Evolutionary conservation across 2,329 filamentous ascomycete species (phyloP).

Genomic region (Epichloe festucae): DNA sequence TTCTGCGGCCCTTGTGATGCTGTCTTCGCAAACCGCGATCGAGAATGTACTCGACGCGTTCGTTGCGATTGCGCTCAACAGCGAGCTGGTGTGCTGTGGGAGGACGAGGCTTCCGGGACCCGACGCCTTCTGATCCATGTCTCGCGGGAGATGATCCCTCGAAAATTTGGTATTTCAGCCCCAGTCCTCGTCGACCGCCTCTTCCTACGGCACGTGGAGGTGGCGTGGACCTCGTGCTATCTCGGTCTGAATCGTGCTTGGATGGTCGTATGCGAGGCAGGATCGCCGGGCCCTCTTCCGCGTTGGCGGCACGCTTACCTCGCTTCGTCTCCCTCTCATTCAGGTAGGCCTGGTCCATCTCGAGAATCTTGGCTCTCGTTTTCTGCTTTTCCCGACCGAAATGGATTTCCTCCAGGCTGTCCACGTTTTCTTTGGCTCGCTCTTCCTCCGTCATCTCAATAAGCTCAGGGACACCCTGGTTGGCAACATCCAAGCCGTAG

Average conservation of each 20-base stretch:
- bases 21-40: slow-evolving; percentile 57
- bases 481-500: slow-evolving; percentile 50
- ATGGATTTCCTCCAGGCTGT: slow-evolving; percentile 53
- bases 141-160: slow-evolving; percentile 49
- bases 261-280: slow-evolving; percentile 50
- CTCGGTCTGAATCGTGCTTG: slow-evolving; percentile 41
- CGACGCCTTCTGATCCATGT: slow-evolving; percentile 40
- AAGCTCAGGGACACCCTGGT: slow-evolving; percentile 57
- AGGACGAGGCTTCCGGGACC: slow-evolving; percentile 53
- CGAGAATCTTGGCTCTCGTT: slow-evolving; percentile 61
- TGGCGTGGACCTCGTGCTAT: slow-evolving; percentile 31
- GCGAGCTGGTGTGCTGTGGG: slow-evolving; percentile 73
- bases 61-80: slow-evolving; percentile 64
- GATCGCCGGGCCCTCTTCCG: slow-evolving; percentile 44
- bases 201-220: slow-evolving; percentile 21
- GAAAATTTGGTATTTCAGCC: slow-evolving; percentile 46
- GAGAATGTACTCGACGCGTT: slow-evolving; percentile 71
- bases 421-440: slow-evolving; percentile 58
- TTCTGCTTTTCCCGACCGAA: slow-evolving; percentile 64
- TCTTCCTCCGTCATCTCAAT: slow-evolving; percentile 52
- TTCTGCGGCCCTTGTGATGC: slow-evolving; percentile 50
- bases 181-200: slow-evolving; percentile 13
- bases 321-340: slow-evolving; percentile 48
- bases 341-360: slow-evolving; percentile 59
- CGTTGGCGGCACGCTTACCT: slow-evolving; percentile 28